Base-by-base conservation (phyloP, 1,284 basidiomycete species). In the Cerrena zonata region DNA sequence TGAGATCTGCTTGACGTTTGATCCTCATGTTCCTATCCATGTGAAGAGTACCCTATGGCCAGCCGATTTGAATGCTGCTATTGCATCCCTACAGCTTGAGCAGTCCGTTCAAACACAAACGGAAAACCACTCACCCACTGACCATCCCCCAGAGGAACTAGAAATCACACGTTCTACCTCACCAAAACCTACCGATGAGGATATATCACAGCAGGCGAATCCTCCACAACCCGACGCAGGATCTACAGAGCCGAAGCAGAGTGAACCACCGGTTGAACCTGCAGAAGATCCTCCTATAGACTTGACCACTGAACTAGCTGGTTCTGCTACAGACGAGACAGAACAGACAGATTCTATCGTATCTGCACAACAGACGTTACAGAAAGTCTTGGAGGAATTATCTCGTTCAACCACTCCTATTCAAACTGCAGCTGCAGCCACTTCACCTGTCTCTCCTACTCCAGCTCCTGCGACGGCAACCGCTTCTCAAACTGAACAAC, bases 1-100 rank as follows among this genome's bases (percentile, higher is more conserved):
- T 58, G 86, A 89, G 56, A 79, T 89, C 56, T 86, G 86, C 61
- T 72, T 89, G 45, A 74, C 74, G 24, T 81, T 88, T 56, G 86
- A 89, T 58, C 65, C 78, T 7, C 77, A 87, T 68, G 81, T 79
- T 1, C 80, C 85, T 4, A 66, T 73, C 26, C 78, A 80, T 55
- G 63, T 82, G 46, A 79, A 78, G 63, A 72, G 70, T 48, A 69
- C 77, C 22, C 66, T 88, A 64, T 89, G 87, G 84, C 86, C 86
- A 7, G 61, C 69, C 26, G 82, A 89, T 60, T 70, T 89, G 47
- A 73, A 76, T 50, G 76, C 75, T 51, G 82, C 79, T 44, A 84
- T 87, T 56, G 72, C 73, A 42, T 69, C 71, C 26, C 65, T 86
- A 58, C 74, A 74, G 55, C 71, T 70, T 53, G 46, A 59, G 3